Percentiles rank a stretch among this genome's conserved stretches.
Evolutionary conservation across 176 grass and related monocot species (phyloP).

Genomic region (Musa troglodytarum): DNA sequence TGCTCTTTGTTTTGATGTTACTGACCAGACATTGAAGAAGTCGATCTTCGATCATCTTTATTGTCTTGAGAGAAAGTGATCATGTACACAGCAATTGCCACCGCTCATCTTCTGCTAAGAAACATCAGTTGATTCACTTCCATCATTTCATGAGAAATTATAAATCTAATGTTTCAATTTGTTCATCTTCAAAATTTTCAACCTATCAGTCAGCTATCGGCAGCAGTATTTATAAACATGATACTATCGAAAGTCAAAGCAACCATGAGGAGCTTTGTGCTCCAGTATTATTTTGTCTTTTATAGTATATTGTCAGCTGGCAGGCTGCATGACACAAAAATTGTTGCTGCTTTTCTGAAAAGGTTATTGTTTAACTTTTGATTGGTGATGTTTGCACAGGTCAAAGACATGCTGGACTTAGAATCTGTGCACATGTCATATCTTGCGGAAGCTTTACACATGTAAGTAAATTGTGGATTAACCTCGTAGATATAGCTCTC

Average conservation of each 20-base stretch:
- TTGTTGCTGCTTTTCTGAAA: not conserved
- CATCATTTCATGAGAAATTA: not conserved
- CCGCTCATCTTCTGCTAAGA: too few relatives aligned
- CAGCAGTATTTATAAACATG: too few relatives aligned
- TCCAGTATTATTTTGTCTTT: not conserved
- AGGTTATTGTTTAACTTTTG: not conserved
- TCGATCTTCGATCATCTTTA: too few relatives aligned
- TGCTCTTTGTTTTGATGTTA: too few relatives aligned
- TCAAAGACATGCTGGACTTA: constrained; percentile 81
- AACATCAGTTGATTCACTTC: not conserved
- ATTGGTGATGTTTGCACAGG: constrained; percentile 39
- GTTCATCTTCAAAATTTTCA: not conserved
- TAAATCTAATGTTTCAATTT: not conserved
- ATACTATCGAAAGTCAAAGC: too few relatives aligned
- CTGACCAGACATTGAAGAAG: too few relatives aligned
- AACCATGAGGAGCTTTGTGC: not conserved
- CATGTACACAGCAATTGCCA: too few relatives aligned
- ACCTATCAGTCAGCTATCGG: too few relatives aligned
- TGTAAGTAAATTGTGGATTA: constrained; percentile 41
- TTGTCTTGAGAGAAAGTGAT: too few relatives aligned
- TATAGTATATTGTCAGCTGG: not conserved
- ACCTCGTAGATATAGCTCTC: not conserved
- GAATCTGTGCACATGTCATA: constrained; percentile 71
- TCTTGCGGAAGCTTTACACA: constrained; percentile 71
- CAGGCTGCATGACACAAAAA: not conserved